Percentiles rank a stretch among this genome's conserved stretches.
These are phyloP conservation scores for Macadamia integrifolia DNA, from an alignment of 164 flowering plant genomes.

Conservation along the genomic window DNA sequence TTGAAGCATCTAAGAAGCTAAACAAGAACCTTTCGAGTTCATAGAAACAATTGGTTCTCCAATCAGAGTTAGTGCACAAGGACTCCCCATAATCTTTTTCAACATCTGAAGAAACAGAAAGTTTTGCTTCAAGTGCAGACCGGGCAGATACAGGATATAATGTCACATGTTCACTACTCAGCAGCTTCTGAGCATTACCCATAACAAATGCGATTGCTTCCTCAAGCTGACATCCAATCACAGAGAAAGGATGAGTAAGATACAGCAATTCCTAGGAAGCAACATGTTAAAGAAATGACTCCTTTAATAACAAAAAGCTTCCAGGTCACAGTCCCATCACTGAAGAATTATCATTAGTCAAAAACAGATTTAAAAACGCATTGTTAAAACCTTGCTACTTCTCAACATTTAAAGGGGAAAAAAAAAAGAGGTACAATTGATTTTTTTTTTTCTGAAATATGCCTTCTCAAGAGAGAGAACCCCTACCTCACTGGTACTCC, in stretches of 20 bases:
- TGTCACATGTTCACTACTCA: conserved; percentile 58
- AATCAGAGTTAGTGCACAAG: conserved; percentile 1
- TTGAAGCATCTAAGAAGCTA: conserved; percentile 80
- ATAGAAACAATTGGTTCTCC: conserved; percentile 39
- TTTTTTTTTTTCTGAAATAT: too few species aligned
- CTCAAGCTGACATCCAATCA: conserved; percentile 57
- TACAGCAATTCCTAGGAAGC: neutral
- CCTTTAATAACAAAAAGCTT: neutral
- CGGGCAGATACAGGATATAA: conserved; percentile 91
- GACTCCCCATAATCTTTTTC: conserved; percentile 5
- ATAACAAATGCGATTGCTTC: conserved; percentile 80
- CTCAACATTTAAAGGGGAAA: too few species aligned
- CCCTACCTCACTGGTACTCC: conserved; percentile 42
- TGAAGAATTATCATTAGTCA: too few species aligned
- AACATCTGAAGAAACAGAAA: conserved; percentile 31
- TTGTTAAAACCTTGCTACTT: conserved; percentile 25
- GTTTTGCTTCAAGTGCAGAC: conserved; percentile 74
- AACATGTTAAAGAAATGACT: neutral
- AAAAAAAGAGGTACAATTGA: too few species aligned
- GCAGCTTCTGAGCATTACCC: conserved; percentile 59
- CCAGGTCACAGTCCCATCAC: too few species aligned
- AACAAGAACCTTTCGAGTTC: conserved; percentile 74
- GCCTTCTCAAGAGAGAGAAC: too few species aligned
- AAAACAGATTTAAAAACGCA: neutral
- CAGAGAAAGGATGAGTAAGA: conserved; percentile 7